Base-by-base conservation (phyloP, 768 basidiomycete species). In the Kondoa malvinella region DNA sequence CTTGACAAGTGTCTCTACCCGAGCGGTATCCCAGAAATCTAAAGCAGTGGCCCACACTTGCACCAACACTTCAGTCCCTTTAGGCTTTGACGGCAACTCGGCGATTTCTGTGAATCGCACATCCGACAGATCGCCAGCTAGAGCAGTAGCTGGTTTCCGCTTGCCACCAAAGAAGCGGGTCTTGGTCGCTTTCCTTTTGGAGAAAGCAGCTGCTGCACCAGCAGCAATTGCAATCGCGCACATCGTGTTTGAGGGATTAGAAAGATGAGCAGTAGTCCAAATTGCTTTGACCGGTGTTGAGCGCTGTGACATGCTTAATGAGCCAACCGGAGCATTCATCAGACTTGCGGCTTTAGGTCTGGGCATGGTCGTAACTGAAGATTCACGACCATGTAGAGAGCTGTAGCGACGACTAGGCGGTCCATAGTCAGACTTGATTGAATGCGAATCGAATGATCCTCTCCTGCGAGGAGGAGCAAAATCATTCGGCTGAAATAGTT, bases 41-140 rank as follows among this genome's bases (percentile, higher is more conserved):
- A 76, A 31, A 14, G 71, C 74, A 34, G 71, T 70, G 14, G 74
- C 73, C 62, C 73, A 68, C 27, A 74, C 68, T 59, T 74, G 72
- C 25, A 76, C 73, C 34, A 76, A 66, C 21, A 75, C 67, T 64
- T 73, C 69, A 17, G 72, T 65, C 3, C 56, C 30, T 33, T 65
- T 16, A 31, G 67, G 57, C 30, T 67, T 67, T 16, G 33, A 59
- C 17, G 66, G 67, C 21, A 21, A 21, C 12, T 65, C 65, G 15
- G 69, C 66, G 12, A 67, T 34, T 25, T 67, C 66, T 1, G 67
- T 61, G 29, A 68, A 69, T 2, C 40, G 58, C 26, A 69, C 61
- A 63, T 63, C 61, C 8, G 32, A 34, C 27, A 17, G n/a, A 32
- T 16, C 33, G 27, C 27, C 32, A 33, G 30, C 21, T 30, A n/a